Conservation (phyloP, 495 filamentous ascomycete genomes). For the Neurospora sp. region DNA sequence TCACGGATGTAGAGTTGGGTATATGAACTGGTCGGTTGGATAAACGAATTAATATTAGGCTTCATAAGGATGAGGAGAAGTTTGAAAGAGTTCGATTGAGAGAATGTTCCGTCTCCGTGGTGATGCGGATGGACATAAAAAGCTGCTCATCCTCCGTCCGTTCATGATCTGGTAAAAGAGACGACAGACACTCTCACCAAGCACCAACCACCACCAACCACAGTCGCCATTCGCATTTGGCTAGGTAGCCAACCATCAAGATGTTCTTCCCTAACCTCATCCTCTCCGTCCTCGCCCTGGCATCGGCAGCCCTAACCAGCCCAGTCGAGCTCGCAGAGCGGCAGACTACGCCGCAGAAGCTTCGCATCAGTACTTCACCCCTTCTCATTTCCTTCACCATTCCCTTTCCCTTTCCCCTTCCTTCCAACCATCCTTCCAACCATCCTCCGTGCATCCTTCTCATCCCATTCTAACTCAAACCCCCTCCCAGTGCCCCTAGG, state of each 20-base stretch:
- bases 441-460: too few relatives aligned
- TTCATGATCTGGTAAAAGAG: not conserved
- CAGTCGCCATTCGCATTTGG: not conserved
- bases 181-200: not conserved
- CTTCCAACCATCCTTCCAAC: too few relatives aligned
- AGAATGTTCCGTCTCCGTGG: not conserved
- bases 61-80: not conserved
- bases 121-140: not conserved
- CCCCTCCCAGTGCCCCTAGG: constrained; percentile 29
- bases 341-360: constrained; percentile 9
- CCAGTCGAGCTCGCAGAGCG: constrained; percentile 12
- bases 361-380: not conserved
- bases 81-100: not conserved
- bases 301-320: constrained; percentile 4
- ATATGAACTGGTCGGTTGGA: not conserved
- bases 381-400: not conserved
- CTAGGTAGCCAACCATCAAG: not conserved
- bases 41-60: not conserved
- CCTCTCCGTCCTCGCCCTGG: constrained; percentile 4
- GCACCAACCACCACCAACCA: not conserved
- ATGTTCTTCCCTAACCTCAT: constrained; percentile 9
- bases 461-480: too few relatives aligned
- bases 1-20: too few relatives aligned
- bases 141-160: not conserved
- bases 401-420: not conserved